Conservation (phyloP, 2,329 filamentous ascomycete species). For the Penicillium griseofulvum region DNA sequence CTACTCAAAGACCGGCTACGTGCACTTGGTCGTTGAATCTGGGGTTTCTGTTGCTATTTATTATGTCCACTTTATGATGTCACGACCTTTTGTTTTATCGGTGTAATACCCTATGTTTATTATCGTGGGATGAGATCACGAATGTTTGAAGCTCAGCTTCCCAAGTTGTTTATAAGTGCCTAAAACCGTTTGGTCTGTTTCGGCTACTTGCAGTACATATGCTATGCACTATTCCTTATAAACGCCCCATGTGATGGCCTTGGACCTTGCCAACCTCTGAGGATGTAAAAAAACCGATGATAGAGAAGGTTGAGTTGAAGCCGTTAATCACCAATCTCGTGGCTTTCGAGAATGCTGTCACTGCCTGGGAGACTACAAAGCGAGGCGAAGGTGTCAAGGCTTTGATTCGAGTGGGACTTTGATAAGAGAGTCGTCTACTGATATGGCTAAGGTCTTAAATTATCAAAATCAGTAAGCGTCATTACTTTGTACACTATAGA, state of each 20-base stretch:
- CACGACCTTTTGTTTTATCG: constrained; percentile 21
- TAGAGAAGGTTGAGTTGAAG: constrained; percentile 29
- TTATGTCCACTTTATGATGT: constrained; percentile 20
- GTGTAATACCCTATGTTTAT: constrained; percentile 1
- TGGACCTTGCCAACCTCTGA: too few relatives aligned
- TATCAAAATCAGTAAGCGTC: not conserved
- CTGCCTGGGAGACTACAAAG: constrained; percentile 34
- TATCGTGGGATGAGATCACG: not conserved
- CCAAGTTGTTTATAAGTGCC: not conserved
- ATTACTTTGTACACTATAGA: constrained; percentile 9
- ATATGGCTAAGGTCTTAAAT: not conserved
- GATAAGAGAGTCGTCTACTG: not conserved
- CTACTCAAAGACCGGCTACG: constrained; percentile 30
- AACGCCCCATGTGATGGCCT: too few relatives aligned
- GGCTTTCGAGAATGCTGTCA: constrained; percentile 32
- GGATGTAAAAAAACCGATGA: too few relatives aligned
- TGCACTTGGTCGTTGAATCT: constrained; percentile 21
- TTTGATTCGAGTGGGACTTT: constrained; percentile 19
- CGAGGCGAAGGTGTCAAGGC: constrained; percentile 24
- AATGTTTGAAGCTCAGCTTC: not conserved
- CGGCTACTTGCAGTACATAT: too few relatives aligned
- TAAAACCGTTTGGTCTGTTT: too few relatives aligned
- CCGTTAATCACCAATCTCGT: constrained; percentile 33
- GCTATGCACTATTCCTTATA: too few relatives aligned
- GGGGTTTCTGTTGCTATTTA: constrained; percentile 11